Evolutionary conservation across 352 stramenopile species (phyloP), one percentile per base, ranked within the genome.

Genomic region (Globisporangium camurandrum): DNA sequence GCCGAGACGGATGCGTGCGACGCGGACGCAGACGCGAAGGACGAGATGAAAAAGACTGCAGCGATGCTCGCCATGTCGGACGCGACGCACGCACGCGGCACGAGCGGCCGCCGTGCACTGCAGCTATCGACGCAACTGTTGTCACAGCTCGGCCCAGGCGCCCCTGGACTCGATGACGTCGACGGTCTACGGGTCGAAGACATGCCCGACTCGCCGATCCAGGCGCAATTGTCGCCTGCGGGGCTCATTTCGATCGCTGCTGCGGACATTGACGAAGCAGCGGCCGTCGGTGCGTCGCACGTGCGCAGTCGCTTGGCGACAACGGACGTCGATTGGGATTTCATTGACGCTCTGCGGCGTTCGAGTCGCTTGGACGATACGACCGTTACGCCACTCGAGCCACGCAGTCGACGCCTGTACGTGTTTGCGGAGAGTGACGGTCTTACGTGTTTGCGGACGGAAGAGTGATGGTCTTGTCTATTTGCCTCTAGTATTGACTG

Each of bases 191-290:
- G 57, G 17, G 58, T 84, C 22, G 66, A 76, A 26, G 69, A 83
- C 48, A 67, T 88, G 54, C 51, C 64, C 6, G 55, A 61, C 0
- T 74, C 67, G 7, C 64, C 74, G 6, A 45, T 81, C 9, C 69
- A 68, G 30, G 56, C 75, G 26, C 73, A 88, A 44, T 57, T 92
- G 51, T 89, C 77, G 38, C 81, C 81, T 19, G 64, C 75, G 11
- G 81, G 81, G 0, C 65, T 92, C 30, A 92, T 92, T 48, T 92
- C 81, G 7, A 89, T 92, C 48, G 81, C 81, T 38, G 81, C 81
- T 4, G 81, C 81, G 3, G 81, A 92, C 50, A 87, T 92, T 43
- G 81, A 92, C 51, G 75, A 92, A 45, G 75, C 77, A 6, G 51
- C 66, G 28, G 64, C 54, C 3, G 69, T 67, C 19, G 28, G 9